phyloP scores from a whole-genome alignment of 441 rosid genomes.

The Croton laevigatus region DNA sequence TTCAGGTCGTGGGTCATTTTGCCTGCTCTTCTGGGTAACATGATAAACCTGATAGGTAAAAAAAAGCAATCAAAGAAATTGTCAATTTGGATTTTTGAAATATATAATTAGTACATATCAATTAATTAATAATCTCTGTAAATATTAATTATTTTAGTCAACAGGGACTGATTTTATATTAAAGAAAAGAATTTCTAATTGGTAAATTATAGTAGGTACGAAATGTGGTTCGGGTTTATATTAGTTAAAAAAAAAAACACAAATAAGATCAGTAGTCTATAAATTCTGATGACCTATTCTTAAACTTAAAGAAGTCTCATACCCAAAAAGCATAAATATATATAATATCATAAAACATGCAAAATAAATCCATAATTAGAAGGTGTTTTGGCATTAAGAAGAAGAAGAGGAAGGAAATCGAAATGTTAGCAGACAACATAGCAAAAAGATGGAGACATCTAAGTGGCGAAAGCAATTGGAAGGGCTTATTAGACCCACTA shows the following conservation, averaged over 20 bases:
- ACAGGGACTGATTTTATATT: too few relatives aligned
- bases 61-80: neutral
- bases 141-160: too few relatives aligned
- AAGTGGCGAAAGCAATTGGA: slow-evolving; percentile 67
- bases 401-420: slow-evolving; percentile 8
- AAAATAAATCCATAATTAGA: slow-evolving; percentile 1
- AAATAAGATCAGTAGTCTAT: neutral
- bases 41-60: neutral
- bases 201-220: too few relatives aligned
- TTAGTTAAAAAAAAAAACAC: too few relatives aligned
- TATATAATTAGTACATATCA: too few relatives aligned
- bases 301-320: neutral
- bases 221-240: too few relatives aligned
- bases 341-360: slow-evolving; percentile 2
- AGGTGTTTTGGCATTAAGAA: slow-evolving; percentile 32
- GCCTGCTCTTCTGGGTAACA: neutral
- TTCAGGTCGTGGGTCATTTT: neutral
- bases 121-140: too few relatives aligned
- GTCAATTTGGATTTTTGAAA: neutral
- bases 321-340: neutral
- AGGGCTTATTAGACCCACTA: slow-evolving; percentile 56
- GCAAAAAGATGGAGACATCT: slow-evolving; percentile 61
- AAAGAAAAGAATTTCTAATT: too few relatives aligned
- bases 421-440: slow-evolving; percentile 18
- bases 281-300: neutral